Evolutionary conservation across 345 rosid genomes (phyloP), one percentile per base, ranked within the genome.

Genomic region (Citrus mangshanensis): DNA sequence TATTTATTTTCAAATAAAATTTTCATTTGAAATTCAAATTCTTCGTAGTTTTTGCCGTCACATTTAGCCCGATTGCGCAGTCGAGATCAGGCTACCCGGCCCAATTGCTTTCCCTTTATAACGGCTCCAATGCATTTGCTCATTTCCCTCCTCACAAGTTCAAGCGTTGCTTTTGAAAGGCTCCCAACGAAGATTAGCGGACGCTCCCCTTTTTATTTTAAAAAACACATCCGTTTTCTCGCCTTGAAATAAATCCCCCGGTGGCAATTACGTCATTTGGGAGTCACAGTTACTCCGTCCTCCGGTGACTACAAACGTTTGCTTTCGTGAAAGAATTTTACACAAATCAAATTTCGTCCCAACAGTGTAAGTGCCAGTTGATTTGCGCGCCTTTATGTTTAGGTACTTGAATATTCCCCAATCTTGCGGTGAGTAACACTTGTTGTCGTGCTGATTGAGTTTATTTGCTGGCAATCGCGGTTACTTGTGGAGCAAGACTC

Each of bases 151-250:
- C 70, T 13, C 27, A 13, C 82, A 55, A 81, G 81, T 81, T 81
- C 83, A 80, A 84, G 84, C 83, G 88, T 80, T 87, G 69, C 79
- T 65, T 65, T 24, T 51, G 5, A 4, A 42, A 25, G 6, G 58
- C 42, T 63, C 78, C 60, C 60, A 64, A 28, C 38, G 10, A 46
- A 46, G 51, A 30, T 2, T 28, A 28, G 30, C 51, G 51, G 51
- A 46, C 51, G 51, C 51, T 46, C 51, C 51, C 51, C 51, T 3
- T 13, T 46, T 46, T 46, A 3, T 46, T 12, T 46, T 46, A 0
- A 0, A 4, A 46, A 46, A 46, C 18, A 46, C 51, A 46, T 71
- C 61, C 61, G 9, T n/a, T 27, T 8, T 18, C 9, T 71, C 34
- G 37, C 37, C 49, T 5, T 5, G 22, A 73, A 38, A 73, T 6